These are phyloP conservation scores for Ustilago curta DNA, from an alignment of 1,284 basidiomycete species.

Conservation along the genomic window DNA sequence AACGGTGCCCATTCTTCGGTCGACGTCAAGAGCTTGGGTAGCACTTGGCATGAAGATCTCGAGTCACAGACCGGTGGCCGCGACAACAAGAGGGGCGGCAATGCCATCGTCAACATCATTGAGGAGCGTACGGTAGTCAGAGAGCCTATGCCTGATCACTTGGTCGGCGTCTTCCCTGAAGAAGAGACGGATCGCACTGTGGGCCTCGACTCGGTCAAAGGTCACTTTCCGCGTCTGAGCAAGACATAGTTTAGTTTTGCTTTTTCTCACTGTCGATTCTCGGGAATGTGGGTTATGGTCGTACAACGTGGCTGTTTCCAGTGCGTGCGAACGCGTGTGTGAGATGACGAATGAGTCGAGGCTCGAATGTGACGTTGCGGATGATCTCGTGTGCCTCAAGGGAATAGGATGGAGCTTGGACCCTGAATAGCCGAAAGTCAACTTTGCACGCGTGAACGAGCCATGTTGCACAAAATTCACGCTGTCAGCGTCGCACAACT, in stretches of 20 bases:
- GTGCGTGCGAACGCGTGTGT: background rate
- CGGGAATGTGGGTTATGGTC: background rate
- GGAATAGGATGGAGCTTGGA: background rate
- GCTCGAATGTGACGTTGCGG: background rate
- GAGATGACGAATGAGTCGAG: background rate
- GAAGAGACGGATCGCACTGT: background rate
- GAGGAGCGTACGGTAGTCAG: constrained; percentile 28
- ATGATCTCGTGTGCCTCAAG: background rate
- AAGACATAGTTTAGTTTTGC: constrained; percentile 14
- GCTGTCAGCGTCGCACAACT: background rate
- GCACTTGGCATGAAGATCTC: constrained; percentile 23
- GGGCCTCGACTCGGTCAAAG: constrained; percentile 5
- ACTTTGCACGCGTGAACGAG: constrained; percentile 2
- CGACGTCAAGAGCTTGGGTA: constrained; percentile 32
- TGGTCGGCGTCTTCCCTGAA: constrained; percentile 14
- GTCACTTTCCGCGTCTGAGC: constrained; percentile 31
- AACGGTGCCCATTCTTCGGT: constrained; percentile 16
- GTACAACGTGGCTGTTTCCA: background rate
- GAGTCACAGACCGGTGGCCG: constrained; percentile 12
- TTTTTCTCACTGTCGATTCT: background rate
- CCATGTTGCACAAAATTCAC: constrained; percentile 9
- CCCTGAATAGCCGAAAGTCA: constrained; percentile 5
- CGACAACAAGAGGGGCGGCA: background rate
- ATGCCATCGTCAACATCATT: constrained; percentile 20
- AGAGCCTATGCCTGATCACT: constrained; percentile 49